These are phyloP conservation scores for Clarireedia homoeocarpa DNA, from an alignment of 2,329 filamentous ascomycete species.

Conservation along the genomic window DNA sequence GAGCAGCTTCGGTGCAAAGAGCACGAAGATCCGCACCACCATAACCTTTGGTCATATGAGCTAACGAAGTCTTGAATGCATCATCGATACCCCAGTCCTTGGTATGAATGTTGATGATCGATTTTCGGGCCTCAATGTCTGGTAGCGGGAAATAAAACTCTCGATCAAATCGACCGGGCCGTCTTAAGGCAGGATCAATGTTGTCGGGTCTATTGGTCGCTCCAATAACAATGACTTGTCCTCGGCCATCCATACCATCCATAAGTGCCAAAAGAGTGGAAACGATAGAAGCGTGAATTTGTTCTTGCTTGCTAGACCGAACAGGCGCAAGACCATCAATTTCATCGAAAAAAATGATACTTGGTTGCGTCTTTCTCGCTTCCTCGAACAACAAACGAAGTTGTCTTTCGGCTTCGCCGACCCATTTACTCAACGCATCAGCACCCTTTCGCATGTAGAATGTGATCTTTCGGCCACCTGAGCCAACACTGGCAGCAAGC, in stretches of 20 bases:
- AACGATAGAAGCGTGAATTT: slow-evolving; percentile 96
- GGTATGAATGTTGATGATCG: slow-evolving; percentile 93
- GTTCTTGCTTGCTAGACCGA: slow-evolving; percentile 94
- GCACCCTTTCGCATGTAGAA: slow-evolving; percentile 99
- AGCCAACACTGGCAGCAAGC: slow-evolving; percentile 81
- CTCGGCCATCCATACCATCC: slow-evolving; percentile 97
- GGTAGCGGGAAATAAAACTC: slow-evolving; percentile 98
- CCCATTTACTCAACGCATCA: slow-evolving; percentile 97
- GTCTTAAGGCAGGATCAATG: slow-evolving; percentile 88
- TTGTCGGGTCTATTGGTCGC: slow-evolving; percentile 97
- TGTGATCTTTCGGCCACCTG: slow-evolving; percentile 86
- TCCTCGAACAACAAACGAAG: slow-evolving; percentile 91
- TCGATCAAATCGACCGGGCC: slow-evolving; percentile 89
- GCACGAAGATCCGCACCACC: slow-evolving; percentile 92
- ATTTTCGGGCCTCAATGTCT: slow-evolving; percentile 67
- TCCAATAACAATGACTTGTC: slow-evolving; percentile 96
- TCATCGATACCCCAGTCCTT: slow-evolving; percentile 81
- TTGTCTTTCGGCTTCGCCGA: slow-evolving; percentile 94
- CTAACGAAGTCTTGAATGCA: slow-evolving; percentile 74
- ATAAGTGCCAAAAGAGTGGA: slow-evolving; percentile 89
- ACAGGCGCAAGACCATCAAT: slow-evolving; percentile 96
- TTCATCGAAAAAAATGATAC: slow-evolving; percentile 99
- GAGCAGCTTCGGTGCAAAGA: slow-evolving; percentile 87
- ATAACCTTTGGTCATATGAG: slow-evolving; percentile 88
- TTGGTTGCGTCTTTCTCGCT: slow-evolving; percentile 88